phyloP scores from a whole-genome alignment of 345 rosid genomes.

The Ailanthus altissimus region DNA sequence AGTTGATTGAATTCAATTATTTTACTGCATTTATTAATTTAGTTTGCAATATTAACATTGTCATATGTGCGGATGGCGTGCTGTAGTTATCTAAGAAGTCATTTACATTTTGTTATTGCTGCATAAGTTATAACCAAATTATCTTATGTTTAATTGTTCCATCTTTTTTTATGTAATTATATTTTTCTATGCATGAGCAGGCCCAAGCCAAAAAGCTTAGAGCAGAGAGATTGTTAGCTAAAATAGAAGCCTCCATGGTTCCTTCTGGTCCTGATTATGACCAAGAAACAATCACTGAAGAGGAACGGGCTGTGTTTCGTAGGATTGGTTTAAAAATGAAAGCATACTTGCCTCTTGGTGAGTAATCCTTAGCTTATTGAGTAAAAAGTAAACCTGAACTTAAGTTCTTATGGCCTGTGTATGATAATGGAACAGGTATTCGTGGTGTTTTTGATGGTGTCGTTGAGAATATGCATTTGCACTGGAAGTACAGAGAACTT shows the following conservation, averaged over 20 bases:
- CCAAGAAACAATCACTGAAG: conserved; percentile 93
- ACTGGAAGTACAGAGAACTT: conserved; percentile 97
- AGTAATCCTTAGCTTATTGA: conserved; percentile 28
- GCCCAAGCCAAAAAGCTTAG: conserved; percentile 83
- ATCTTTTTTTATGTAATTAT: neutral
- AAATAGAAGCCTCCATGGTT: conserved; percentile 92
- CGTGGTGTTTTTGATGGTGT: conserved; percentile 99
- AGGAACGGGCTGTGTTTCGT: conserved; percentile 87
- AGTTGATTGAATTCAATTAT: neutral
- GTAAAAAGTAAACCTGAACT: conserved; percentile 8
- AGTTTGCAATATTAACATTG: neutral
- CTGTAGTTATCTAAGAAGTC: conserved; percentile 10
- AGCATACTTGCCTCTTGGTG: conserved; percentile 89
- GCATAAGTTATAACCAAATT: neutral
- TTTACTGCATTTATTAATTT: neutral
- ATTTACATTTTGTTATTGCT: neutral
- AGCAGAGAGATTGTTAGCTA: conserved; percentile 83
- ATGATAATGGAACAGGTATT: conserved; percentile 56
- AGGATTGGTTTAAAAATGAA: conserved; percentile 95
- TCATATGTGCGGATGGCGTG: neutral
- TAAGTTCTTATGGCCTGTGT: conserved; percentile 23
- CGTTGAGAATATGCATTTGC: conserved; percentile 98
- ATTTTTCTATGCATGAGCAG: conserved; percentile 43
- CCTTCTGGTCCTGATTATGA: conserved; percentile 97
- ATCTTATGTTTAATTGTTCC: neutral